These are phyloP conservation scores for Solanum sitiens DNA, from an alignment of 257 asterid genomes.

Conservation along the genomic window DNA sequence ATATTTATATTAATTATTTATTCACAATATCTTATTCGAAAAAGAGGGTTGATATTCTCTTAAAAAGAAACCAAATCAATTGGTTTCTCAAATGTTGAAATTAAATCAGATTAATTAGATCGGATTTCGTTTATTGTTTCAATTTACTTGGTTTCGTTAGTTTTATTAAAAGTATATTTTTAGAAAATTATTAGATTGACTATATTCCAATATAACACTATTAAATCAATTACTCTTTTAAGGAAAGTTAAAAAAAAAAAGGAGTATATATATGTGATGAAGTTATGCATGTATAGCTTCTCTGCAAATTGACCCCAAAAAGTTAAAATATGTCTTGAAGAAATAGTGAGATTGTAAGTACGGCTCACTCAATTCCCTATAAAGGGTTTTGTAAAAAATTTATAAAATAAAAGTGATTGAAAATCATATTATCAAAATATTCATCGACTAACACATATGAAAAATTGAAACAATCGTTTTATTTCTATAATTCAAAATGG, in stretches of 20 bases:
- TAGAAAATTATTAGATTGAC: not conserved
- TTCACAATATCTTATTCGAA: not conserved
- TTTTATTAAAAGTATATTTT: not conserved
- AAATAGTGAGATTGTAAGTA: too few species aligned
- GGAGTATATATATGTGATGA: too few species aligned
- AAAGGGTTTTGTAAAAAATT: rapidly evolving
- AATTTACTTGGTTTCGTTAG: not conserved
- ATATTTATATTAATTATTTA: not conserved
- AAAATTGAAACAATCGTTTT: too few species aligned
- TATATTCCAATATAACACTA: not conserved
- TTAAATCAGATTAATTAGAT: not conserved
- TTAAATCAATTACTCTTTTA: not conserved
- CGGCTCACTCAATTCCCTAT: too few species aligned
- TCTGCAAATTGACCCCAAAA: too few species aligned
- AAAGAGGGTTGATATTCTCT: not conserved
- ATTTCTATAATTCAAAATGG: too few species aligned
- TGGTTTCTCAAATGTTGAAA: not conserved
- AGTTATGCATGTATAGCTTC: not conserved
- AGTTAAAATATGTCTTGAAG: too few species aligned
- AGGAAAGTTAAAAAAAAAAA: too few species aligned
- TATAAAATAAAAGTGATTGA: rapidly evolving
- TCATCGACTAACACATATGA: too few species aligned
- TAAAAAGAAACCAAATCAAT: too few species aligned
- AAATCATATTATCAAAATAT: too few species aligned
- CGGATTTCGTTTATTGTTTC: too few species aligned